Percentiles rank a stretch among this genome's conserved stretches.
Conservation (phyloP, 495 filamentous ascomycete species). For the Cenococcum geophilum region DNA sequence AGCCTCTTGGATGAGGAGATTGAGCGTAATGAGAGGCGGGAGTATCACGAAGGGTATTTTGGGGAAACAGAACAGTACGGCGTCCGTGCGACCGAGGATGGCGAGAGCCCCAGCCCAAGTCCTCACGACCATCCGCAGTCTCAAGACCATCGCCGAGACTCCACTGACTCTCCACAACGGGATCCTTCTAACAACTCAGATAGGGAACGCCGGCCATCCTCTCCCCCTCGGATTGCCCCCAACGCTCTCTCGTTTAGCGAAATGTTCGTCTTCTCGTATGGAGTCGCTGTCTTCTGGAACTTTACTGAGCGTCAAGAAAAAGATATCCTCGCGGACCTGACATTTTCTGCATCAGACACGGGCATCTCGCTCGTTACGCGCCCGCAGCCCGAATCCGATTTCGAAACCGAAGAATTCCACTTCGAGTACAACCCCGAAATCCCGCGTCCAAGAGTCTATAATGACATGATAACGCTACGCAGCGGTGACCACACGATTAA, state of each 20-base stretch:
- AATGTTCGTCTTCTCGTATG: conserved; percentile 97
- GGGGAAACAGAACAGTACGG: conserved; percentile 45
- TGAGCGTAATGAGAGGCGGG: conserved; percentile 80
- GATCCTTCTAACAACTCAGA: conserved; percentile 5
- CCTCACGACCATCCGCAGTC: conserved; percentile 35
- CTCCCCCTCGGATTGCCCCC: conserved; percentile 46
- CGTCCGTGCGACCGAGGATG: conserved; percentile 25
- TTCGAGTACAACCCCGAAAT: conserved; percentile 90
- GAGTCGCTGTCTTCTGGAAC: conserved; percentile 98
- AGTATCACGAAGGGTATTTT: conserved; percentile 86
- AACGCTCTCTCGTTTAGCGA: conserved; percentile 75
- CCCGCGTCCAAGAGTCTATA: conserved; percentile 82
- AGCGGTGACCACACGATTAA: conserved; percentile 99
- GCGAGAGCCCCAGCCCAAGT: conserved; percentile 44
- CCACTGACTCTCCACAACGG: background rate
- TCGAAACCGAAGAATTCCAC: conserved; percentile 98
- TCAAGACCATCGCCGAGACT: conserved; percentile 15
- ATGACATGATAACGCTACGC: conserved; percentile 97
- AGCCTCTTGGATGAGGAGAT: conserved; percentile 92
- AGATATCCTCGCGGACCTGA: conserved; percentile 90
- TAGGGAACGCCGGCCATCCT: conserved; percentile 26
- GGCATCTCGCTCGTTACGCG: conserved; percentile 57
- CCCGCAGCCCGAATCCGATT: conserved; percentile 74
- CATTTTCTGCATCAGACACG: conserved; percentile 63
- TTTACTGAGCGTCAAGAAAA: conserved; percentile 94